phyloP scores from a whole-genome alignment of 164 flowering plant species.

The Sextonia rubra region DNA sequence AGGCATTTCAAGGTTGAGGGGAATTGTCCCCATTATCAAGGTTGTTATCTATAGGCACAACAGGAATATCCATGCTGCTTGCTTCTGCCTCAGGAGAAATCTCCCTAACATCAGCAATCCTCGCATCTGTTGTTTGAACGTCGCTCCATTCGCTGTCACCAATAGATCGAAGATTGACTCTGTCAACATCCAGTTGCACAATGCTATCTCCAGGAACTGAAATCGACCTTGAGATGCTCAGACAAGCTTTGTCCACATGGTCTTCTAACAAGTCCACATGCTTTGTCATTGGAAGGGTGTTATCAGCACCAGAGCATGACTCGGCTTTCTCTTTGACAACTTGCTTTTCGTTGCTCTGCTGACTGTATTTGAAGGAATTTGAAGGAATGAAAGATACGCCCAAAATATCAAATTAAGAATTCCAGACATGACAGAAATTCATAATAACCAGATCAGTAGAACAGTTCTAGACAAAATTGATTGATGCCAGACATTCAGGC shows the following conservation, averaged over 20 bases:
- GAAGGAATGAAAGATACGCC: no score
- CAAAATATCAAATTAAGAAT: no score
- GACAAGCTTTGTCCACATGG: constrained; percentile 90
- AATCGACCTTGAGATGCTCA: constrained; percentile 52
- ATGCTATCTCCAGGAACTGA: constrained; percentile 23
- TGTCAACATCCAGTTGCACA: constrained; percentile 26
- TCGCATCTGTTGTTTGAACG: constrained; percentile 68
- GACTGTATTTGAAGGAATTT: constrained; percentile 45
- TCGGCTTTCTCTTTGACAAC: constrained; percentile 64
- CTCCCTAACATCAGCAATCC: constrained; percentile 76
- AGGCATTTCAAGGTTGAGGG: constrained; percentile 36
- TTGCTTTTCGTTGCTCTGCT: constrained; percentile 58
- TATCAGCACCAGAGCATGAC: constrained; percentile 42
- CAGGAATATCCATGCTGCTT: constrained; percentile 80
- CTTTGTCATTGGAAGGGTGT: constrained; percentile 53
- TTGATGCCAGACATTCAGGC: background rate
- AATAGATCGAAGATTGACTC: constrained; percentile 34
- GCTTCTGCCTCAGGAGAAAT: constrained; percentile 56
- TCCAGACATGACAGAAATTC: no score
- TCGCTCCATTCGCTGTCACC: constrained; percentile 83
- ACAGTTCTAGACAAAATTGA: background rate
- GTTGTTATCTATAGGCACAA: constrained; percentile 42
- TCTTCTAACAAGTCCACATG: constrained; percentile 72
- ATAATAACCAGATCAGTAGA: no score
- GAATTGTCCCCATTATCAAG: constrained; percentile 40